These are phyloP conservation scores for Aspergillus affinis DNA, from an alignment of 495 filamentous ascomycete genomes.

Conservation along the genomic window DNA sequence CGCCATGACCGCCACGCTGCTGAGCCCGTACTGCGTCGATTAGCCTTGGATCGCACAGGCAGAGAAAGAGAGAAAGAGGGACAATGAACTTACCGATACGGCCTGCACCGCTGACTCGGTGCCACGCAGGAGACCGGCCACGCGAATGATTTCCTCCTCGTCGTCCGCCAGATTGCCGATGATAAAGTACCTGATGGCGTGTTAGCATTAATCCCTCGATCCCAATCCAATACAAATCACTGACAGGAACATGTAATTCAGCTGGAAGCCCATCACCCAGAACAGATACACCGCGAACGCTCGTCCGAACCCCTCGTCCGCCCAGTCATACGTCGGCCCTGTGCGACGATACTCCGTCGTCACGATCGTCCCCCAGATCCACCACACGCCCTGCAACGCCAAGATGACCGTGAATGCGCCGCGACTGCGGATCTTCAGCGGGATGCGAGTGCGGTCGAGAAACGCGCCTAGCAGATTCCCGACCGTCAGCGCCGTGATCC, in stretches of 20 bases:
- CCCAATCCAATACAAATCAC: conserved; percentile 11
- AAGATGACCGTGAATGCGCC: conserved; percentile 46
- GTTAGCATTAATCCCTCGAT: conserved; percentile 8
- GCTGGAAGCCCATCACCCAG: conserved; percentile 58
- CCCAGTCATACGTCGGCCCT: conserved; percentile 58
- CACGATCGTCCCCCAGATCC: conserved; percentile 60
- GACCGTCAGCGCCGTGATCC: conserved; percentile 55
- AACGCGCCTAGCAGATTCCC: conserved; percentile 58
- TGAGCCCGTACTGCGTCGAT: conserved; percentile 50
- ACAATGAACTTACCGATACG: conserved; percentile 41
- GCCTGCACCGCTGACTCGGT: conserved; percentile 64
- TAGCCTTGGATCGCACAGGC: not conserved
- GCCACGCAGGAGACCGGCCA: conserved; percentile 58
- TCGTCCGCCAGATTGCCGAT: conserved; percentile 56
- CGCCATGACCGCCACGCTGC: conserved; percentile 56
- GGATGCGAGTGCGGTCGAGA: conserved; percentile 49
- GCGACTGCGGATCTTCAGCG: conserved; percentile 49
- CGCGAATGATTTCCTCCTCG: conserved; percentile 59
- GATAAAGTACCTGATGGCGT: conserved; percentile 53
- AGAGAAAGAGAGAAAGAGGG: not conserved
- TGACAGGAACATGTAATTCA: conserved; percentile 64
- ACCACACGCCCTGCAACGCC: conserved; percentile 56
- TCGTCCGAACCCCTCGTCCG: conserved; percentile 51
- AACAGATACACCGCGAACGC: conserved; percentile 60
- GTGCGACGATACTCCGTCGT: conserved; percentile 52